phyloP scores from a whole-genome alignment of 164 flowering plant genomes.

The Buxus sempervirens region DNA sequence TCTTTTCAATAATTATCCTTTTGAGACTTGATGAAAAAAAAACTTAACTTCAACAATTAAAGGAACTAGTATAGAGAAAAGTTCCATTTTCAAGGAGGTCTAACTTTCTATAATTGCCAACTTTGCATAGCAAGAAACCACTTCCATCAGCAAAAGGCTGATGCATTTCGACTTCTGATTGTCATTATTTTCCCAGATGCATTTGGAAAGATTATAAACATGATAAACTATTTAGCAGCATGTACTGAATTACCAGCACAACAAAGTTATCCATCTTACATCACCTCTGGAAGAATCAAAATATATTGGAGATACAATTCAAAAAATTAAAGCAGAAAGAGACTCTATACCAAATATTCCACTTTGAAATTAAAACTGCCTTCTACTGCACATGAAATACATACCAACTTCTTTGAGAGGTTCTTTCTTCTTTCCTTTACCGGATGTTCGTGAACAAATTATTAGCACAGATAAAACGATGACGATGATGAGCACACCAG shows the following conservation, averaged over 20 bases:
- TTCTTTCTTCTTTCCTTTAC: slow-evolving; percentile 34
- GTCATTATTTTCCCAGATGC: background rate
- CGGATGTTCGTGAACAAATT: slow-evolving; percentile 42
- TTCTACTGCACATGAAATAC: slow-evolving; percentile 13
- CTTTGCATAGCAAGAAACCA: background rate
- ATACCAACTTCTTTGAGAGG: slow-evolving; percentile 54
- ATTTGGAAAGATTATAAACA: background rate
- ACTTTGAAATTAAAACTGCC: background rate
- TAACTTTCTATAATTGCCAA: background rate
- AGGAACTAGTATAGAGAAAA: background rate
- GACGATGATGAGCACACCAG: slow-evolving; percentile 46
- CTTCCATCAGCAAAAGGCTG: background rate
- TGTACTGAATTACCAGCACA: too few relatives aligned
- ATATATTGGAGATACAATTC: background rate
- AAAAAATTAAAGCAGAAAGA: too few relatives aligned
- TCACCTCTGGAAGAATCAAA: background rate
- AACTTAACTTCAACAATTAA: too few relatives aligned
- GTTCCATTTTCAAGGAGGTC: background rate
- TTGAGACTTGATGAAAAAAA: background rate
- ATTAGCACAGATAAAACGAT: slow-evolving; percentile 39
- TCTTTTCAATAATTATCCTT: background rate
- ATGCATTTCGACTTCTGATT: background rate
- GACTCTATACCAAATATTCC: too few relatives aligned
- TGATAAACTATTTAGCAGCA: background rate
- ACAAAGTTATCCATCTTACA: too few relatives aligned